phyloP scores from a whole-genome alignment of 345 rosid species.

The Aquilaria sinensis region DNA sequence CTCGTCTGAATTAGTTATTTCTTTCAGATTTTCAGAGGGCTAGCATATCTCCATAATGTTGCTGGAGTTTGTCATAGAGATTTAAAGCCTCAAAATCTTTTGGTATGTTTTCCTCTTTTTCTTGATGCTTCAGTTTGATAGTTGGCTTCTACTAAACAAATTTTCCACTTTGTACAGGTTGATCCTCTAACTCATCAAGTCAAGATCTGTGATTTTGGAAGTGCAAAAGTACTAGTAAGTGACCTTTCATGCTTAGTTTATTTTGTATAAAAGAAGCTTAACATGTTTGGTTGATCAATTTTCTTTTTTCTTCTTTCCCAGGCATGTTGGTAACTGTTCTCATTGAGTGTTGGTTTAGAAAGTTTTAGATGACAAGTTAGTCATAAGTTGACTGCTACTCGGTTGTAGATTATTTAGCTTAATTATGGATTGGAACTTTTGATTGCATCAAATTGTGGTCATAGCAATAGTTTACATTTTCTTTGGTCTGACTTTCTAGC shows the following conservation, averaged over 20 bases:
- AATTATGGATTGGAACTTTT: too few species aligned
- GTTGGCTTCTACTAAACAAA: slow-evolving; percentile 7
- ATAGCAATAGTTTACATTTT: too few species aligned
- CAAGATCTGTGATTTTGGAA: slow-evolving; percentile 84
- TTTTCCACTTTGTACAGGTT: slow-evolving; percentile 41
- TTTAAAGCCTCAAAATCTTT: slow-evolving; percentile 84
- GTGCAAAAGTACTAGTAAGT: slow-evolving; percentile 85
- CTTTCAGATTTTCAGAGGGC: slow-evolving; percentile 70
- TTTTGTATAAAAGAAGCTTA: too few species aligned
- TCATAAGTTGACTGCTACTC: too few species aligned
- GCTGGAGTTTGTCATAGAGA: slow-evolving; percentile 88
- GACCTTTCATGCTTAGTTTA: background rate
- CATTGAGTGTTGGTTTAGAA: too few species aligned
- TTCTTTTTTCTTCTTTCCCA: too few species aligned
- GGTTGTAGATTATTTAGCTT: too few species aligned
- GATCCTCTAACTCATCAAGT: slow-evolving; percentile 86
- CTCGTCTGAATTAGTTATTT: slow-evolving; percentile 3
- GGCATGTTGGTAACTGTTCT: too few species aligned
- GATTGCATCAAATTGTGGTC: too few species aligned
- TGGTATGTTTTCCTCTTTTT: slow-evolving; percentile 40
- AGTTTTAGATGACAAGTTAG: too few species aligned
- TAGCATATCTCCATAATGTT: slow-evolving; percentile 74
- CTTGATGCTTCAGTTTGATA: background rate
- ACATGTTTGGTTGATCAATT: too few species aligned
- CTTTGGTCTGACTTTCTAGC: too few species aligned